Base-by-base conservation (phyloP, 352 stramenopile genomes). In the Phytopythium aichiense region DNA sequence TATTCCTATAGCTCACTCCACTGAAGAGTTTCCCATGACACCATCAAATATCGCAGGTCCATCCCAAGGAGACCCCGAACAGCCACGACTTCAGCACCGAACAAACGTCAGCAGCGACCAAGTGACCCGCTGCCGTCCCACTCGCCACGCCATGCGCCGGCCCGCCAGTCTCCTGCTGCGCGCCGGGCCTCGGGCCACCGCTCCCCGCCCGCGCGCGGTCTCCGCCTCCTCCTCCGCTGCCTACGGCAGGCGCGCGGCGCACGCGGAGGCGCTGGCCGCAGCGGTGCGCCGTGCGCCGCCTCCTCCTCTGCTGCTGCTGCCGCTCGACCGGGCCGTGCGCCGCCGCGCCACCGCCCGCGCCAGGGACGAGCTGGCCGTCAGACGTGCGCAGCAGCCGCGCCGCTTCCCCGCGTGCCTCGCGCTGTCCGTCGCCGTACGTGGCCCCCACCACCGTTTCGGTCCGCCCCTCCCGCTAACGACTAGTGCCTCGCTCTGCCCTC, bases 401-500 rank as follows among this genome's bases (percentile, higher is more conserved):
- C 12, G 58, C 2, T 79, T 69, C 58, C 64, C 69, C 28, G 50
- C 33, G 60, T 16, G 73, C 35, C 58, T 79, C 18, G 69, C 72
- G n/a, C 69, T 69, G 0, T 76, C 61, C 4, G 46, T 43, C 20
- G 31, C 55, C 12, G 49, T 35, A 8, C 18, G 18, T 31, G 6
- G 22, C 35, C 12, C 6, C 35, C 35, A 2, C 12, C 35, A 1
- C 12, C 35, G 8, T 8, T 3, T 15, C 35, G 12, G 9, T 56
- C 30, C 50, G 8, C 28, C 0, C 48, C 48, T 1, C 30, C 15
- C 12, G 25, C 23, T 16, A 25, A 37, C 53, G 15, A 6, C 22
- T n/a, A 35, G 18, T 35, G n/a, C 16, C n/a, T 33, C 8, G 13
- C 13, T 3, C 9, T 11, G 31, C 20, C 25, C 16, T 0, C 20